Base-by-base conservation (phyloP, 345 rosid genomes). In the Rhodamnia rubescens region DNA sequence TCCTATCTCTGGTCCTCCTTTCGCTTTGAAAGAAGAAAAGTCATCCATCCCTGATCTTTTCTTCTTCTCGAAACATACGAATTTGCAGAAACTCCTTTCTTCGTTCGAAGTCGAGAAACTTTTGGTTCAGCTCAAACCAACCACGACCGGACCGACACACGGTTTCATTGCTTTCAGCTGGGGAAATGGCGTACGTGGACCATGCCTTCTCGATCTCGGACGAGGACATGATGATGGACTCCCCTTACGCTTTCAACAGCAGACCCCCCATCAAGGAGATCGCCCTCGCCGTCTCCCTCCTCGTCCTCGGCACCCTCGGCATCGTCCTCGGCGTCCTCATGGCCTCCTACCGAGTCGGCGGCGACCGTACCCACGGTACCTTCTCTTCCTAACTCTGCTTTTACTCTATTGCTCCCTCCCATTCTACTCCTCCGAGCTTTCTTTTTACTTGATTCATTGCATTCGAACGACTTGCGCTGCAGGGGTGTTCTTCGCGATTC, bases 231-330 rank as follows among this genome's bases (percentile, higher is more conserved):
- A 95, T 97, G 98, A 88, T 97, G 88, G 98, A 89, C 84, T 90
- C 89, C 8, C 86, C 96, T 1, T 93, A 95, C 87, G 84, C 93
- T 51, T 91, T 94, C 87, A 93, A 92, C 90, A 94, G 91, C 85
- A 90, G 95, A 24, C 98, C 99, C 21, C 99, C 99, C 29, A 89
- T 95, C 82, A 97, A 95, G 89, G 99, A 97, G 96, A 97, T 97
- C 92, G 93, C 92, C 36, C 94, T 97, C 50, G 98, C 99, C 84
- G 88, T 97, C 74, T 91, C 97, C 80, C 95, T 97, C 55, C 98
- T 97, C 85, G 93, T 97, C 44, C 94, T 95, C 83, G 99, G 99
- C 75, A 88, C 96, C 42, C 80, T 92, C 83, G 96, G 93, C 78
- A 95, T 97, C 90, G 86, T 95, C 56, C 85, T 92, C 40, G 99